phyloP scores from a whole-genome alignment of 495 filamentous ascomycete genomes.

The Aspergillus avenaceus region DNA sequence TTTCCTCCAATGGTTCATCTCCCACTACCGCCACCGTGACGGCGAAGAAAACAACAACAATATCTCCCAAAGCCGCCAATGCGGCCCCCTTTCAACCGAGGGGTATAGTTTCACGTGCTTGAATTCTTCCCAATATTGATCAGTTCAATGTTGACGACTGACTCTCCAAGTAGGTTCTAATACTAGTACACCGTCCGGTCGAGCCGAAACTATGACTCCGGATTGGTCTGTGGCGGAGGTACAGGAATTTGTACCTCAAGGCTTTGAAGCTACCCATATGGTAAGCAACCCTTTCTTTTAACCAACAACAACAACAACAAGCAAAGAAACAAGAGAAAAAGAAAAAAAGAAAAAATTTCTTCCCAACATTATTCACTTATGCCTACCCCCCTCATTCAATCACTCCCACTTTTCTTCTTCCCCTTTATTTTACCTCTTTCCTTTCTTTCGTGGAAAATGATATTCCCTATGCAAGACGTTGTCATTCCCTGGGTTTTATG shows the following conservation, averaged over 20 bases:
- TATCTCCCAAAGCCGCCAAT: slow-evolving; percentile 82
- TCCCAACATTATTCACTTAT: too few relatives aligned
- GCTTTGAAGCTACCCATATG: slow-evolving; percentile 59
- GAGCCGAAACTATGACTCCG: slow-evolving; percentile 42
- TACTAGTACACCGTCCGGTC: slow-evolving; percentile 46
- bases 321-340: too few relatives aligned
- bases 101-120: slow-evolving; percentile 37
- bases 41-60: slow-evolving; percentile 58
- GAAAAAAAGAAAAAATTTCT: background rate
- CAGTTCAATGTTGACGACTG: slow-evolving; percentile 16
- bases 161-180: slow-evolving; percentile 35
- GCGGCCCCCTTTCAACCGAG: slow-evolving; percentile 90
- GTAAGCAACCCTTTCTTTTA: slow-evolving; percentile 42
- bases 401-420: too few relatives aligned
- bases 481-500: too few relatives aligned
- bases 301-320: too few relatives aligned
- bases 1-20: slow-evolving; percentile 45
- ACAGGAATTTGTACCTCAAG: slow-evolving; percentile 76
- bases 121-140: background rate
- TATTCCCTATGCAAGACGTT: too few relatives aligned
- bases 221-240: slow-evolving; percentile 61
- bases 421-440: too few relatives aligned
- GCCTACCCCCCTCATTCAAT: too few relatives aligned
- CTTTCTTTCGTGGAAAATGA: too few relatives aligned
- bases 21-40: slow-evolving; percentile 27